These are phyloP conservation scores for Phialocephala sp. DNA, from an alignment of 2,329 filamentous ascomycete genomes.

Conservation along the genomic window DNA sequence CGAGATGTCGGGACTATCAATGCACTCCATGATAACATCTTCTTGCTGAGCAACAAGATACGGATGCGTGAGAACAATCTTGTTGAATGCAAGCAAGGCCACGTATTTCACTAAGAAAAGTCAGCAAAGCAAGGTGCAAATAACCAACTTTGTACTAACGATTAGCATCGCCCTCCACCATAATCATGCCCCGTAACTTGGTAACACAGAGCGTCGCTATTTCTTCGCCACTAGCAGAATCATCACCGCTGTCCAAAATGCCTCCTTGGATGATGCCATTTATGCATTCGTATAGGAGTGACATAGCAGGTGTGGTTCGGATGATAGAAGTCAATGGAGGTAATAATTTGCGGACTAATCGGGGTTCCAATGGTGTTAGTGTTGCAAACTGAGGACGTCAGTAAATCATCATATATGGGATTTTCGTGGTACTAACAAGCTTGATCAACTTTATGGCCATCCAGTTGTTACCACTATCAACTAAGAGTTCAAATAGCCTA, in stretches of 20 bases:
- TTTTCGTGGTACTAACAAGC: slow-evolving; percentile 61
- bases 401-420: slow-evolving; percentile 60
- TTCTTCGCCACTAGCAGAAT: slow-evolving; percentile 83
- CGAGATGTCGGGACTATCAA: slow-evolving; percentile 94
- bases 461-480: slow-evolving; percentile 96
- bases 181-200: slow-evolving; percentile 92
- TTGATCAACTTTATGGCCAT: slow-evolving; percentile 99
- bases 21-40: slow-evolving; percentile 94
- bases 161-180: slow-evolving; percentile 92
- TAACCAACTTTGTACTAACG: slow-evolving; percentile 58
- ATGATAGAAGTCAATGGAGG: slow-evolving; percentile 93
- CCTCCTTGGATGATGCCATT: slow-evolving; percentile 98
- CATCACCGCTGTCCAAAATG: slow-evolving; percentile 83
- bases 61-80: slow-evolving; percentile 88
- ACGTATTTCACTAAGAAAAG: slow-evolving; percentile 84
- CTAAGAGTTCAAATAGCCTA: slow-evolving; percentile 87
- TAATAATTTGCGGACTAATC: slow-evolving; percentile 87
- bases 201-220: slow-evolving; percentile 90
- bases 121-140: slow-evolving; percentile 11
- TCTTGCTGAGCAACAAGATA: slow-evolving; percentile 89
- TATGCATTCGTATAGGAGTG: slow-evolving; percentile 96
- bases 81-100: slow-evolving; percentile 91
- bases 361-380: slow-evolving; percentile 88
- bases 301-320: slow-evolving; percentile 95
- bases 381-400: slow-evolving; percentile 77